Evolutionary conservation across 2,329 filamentous ascomycete species (phyloP).

Genomic region (Akanthomyces uredinophilus): DNA sequence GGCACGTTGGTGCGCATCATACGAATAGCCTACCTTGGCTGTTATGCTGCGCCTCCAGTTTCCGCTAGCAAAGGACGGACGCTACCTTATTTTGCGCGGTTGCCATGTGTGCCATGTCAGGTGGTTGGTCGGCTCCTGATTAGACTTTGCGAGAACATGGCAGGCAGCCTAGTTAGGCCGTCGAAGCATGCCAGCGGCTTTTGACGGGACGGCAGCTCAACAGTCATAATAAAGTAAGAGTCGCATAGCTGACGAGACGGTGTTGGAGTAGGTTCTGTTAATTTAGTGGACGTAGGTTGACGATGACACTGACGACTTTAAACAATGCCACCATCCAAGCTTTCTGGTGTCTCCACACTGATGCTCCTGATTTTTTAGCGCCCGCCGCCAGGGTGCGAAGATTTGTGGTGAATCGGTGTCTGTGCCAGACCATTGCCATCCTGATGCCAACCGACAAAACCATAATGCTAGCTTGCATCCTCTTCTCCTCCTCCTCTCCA

Average conservation of each 20-base stretch:
- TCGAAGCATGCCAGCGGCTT: not conserved
- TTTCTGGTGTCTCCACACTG: not conserved
- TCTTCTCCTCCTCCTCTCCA: not conserved
- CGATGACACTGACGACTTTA: not conserved
- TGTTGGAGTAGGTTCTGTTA: too few relatives aligned
- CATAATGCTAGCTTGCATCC: not conserved
- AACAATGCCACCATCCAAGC: not conserved
- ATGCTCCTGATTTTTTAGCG: not conserved
- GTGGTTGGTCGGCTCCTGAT: too few relatives aligned
- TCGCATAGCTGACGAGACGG: too few relatives aligned
- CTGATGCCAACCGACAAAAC: not conserved
- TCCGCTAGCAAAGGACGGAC: too few relatives aligned
- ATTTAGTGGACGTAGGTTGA: not conserved
- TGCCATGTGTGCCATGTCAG: too few relatives aligned
- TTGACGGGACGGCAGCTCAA: not conserved
- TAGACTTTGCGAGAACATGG: too few relatives aligned
- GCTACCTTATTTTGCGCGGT: too few relatives aligned
- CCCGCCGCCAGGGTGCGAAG: not conserved
- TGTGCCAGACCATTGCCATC: not conserved
- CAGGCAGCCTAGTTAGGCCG: too few relatives aligned
- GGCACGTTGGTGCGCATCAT: too few relatives aligned
- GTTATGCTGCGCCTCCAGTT: too few relatives aligned
- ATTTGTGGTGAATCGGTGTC: not conserved
- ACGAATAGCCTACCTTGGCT: too few relatives aligned
- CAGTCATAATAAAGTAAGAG: not conserved